These are phyloP conservation scores for Flaveria robusta DNA, from an alignment of 129 eudicot genomes.

Conservation along the genomic window DNA sequence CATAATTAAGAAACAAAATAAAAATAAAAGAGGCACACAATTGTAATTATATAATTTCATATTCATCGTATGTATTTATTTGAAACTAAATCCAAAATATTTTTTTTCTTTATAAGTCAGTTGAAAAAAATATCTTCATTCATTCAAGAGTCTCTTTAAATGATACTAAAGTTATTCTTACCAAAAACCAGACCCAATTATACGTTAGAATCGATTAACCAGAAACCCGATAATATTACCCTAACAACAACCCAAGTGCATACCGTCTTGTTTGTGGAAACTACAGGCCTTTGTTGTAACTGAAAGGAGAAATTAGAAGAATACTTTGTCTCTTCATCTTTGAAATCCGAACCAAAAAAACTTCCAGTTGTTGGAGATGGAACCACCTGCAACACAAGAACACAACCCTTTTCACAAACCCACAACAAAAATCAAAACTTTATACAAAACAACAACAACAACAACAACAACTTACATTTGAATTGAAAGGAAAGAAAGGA, in stretches of 20 bases:
- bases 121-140: no score
- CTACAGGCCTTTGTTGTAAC: constrained; percentile 50
- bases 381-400: constrained; percentile 47
- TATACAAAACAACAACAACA: neutral
- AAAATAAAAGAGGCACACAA: no score
- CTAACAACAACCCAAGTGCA: neutral
- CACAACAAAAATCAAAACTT: constrained; percentile 27
- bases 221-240: no score
- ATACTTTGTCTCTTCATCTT: constrained; percentile 46
- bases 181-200: no score
- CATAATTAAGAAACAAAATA: no score
- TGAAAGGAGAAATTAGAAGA: constrained; percentile 64
- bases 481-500: constrained; percentile 59
- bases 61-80: no score
- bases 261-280: constrained; percentile 40
- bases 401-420: constrained; percentile 28
- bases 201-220: no score
- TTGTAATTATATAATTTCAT: no score
- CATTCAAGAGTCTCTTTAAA: no score
- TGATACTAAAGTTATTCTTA: no score
- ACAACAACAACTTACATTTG: constrained; percentile 49
- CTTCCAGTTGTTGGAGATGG: constrained; percentile 79
- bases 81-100: no score
- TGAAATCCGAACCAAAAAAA: constrained; percentile 43
- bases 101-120: no score